Evolutionary conservation across 129 eudicot genomes (phyloP).

Genomic region (Glebionis coronaria): DNA sequence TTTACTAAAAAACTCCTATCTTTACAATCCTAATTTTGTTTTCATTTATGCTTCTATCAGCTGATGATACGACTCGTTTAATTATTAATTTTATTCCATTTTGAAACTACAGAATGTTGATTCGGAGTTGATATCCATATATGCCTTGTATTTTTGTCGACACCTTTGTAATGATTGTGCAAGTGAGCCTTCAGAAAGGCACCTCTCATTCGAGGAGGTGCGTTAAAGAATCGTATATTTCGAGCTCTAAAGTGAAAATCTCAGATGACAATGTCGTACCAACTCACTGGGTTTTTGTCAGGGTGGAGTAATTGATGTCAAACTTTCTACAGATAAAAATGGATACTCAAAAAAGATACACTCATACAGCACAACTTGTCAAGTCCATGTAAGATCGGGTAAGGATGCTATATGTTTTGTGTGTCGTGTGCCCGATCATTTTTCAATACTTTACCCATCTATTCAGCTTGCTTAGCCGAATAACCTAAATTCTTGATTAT

Average conservation of each 20-base stretch:
- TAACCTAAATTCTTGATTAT: too few relatives aligned
- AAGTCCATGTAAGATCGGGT: slow-evolving; percentile 36
- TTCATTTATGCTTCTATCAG: too few relatives aligned
- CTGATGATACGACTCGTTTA: not conserved
- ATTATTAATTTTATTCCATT: not conserved
- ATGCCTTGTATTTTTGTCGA: slow-evolving; percentile 39
- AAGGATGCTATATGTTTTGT: slow-evolving; percentile 24
- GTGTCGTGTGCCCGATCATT: not conserved
- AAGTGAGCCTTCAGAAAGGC: slow-evolving; percentile 46
- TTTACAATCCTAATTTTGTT: too few relatives aligned
- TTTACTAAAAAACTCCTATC: too few relatives aligned
- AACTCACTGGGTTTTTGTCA: slow-evolving; percentile 15
- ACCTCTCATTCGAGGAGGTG: slow-evolving; percentile 67
- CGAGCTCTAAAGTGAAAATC: not conserved
- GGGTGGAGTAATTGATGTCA: slow-evolving; percentile 62
- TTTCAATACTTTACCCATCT: not conserved
- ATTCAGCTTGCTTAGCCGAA: slow-evolving; percentile 1
- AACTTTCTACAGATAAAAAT: slow-evolving; percentile 55
- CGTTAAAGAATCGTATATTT: slow-evolving; percentile 16
- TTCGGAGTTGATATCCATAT: slow-evolving; percentile 44
- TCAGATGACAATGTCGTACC: not conserved
- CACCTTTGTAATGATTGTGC: slow-evolving; percentile 45
- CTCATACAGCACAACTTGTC: slow-evolving; percentile 43
- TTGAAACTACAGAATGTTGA: slow-evolving; percentile 44
- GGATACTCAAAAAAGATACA: slow-evolving; percentile 78